Evolutionary conservation across 306 rosid species (phyloP).

Genomic region (Inga laurina): DNA sequence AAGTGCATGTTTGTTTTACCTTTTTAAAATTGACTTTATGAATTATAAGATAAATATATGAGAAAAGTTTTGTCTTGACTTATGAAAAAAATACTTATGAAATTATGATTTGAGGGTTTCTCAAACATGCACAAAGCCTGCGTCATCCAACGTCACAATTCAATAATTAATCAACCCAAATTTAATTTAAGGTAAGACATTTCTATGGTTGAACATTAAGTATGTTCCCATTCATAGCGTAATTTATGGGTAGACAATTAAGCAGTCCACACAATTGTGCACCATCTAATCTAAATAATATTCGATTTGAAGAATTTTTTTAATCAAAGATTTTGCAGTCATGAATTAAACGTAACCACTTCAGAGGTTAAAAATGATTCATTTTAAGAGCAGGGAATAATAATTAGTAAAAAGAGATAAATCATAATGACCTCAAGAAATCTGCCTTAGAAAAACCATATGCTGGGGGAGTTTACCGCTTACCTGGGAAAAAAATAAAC

Average conservation of each 20-base stretch:
- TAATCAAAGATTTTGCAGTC: background rate
- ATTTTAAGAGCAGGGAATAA: background rate
- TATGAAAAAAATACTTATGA: too few species aligned
- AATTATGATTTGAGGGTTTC: too few species aligned
- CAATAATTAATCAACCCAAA: background rate
- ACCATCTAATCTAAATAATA: background rate
- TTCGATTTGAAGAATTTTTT: background rate
- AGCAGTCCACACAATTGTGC: background rate
- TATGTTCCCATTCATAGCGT: background rate
- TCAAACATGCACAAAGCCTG: too few species aligned
- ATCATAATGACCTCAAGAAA: background rate
- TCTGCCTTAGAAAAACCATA: background rate
- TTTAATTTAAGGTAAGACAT: background rate
- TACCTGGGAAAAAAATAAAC: too few species aligned
- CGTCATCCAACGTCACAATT: background rate
- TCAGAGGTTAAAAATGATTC: background rate
- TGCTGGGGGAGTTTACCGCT: background rate
- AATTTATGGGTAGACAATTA: background rate
- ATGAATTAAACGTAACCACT: background rate
- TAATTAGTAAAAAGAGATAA: background rate
- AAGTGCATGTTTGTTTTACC: too few species aligned
- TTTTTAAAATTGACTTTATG: too few species aligned
- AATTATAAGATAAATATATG: too few species aligned
- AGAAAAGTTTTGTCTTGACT: too few species aligned
- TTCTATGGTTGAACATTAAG: background rate